These are phyloP conservation scores for Paracorniculantispora psalliotae DNA, from an alignment of 2,329 filamentous ascomycete genomes.

Conservation along the genomic window DNA sequence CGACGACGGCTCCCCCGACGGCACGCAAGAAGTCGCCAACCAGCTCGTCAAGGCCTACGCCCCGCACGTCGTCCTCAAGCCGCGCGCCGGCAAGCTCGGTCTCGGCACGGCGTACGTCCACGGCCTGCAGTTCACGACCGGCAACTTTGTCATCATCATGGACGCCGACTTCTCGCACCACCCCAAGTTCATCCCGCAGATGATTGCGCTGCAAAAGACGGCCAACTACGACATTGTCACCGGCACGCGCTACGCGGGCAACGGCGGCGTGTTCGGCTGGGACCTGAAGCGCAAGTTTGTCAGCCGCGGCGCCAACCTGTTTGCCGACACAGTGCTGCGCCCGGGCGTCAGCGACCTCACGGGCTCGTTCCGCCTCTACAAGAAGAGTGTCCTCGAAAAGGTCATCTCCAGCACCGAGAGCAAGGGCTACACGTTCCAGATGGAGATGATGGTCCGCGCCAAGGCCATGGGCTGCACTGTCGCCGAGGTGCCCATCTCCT, in stretches of 20 bases:
- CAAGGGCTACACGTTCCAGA: conserved; percentile 98
- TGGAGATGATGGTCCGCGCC: conserved; percentile 98
- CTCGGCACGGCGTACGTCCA: conserved; percentile 95
- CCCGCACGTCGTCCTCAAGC: conserved; percentile 74
- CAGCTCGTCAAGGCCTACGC: conserved; percentile 86
- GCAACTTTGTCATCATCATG: conserved; percentile 99
- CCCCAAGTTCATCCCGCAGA: conserved; percentile 95
- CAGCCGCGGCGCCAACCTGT: conserved; percentile 83
- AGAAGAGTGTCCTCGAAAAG: conserved; percentile 81
- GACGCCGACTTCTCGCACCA: conserved; percentile 99
- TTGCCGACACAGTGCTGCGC: conserved; percentile 88
- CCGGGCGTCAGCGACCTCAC: conserved; percentile 95
- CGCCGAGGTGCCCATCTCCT: conserved; percentile 91
- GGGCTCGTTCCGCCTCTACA: conserved; percentile 91
- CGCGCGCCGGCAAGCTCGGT: conserved; percentile 91
- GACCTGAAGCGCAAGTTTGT: conserved; percentile 87
- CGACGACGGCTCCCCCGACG: conserved; percentile 95
- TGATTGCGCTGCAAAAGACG: conserved; percentile 75
- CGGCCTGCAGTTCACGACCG: conserved; percentile 81
- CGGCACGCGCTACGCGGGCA: conserved; percentile 85
- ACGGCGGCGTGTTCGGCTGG: conserved; percentile 92
- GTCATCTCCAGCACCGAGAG: conserved; percentile 88
- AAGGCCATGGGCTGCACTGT: conserved; percentile 95
- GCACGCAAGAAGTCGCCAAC: conserved; percentile 83
- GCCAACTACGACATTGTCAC: conserved; percentile 94